Percentiles rank a stretch among this genome's conserved stretches.
Conservation (phyloP, 2,329 filamentous ascomycete genomes). For the Harringtonia aguacate region DNA sequence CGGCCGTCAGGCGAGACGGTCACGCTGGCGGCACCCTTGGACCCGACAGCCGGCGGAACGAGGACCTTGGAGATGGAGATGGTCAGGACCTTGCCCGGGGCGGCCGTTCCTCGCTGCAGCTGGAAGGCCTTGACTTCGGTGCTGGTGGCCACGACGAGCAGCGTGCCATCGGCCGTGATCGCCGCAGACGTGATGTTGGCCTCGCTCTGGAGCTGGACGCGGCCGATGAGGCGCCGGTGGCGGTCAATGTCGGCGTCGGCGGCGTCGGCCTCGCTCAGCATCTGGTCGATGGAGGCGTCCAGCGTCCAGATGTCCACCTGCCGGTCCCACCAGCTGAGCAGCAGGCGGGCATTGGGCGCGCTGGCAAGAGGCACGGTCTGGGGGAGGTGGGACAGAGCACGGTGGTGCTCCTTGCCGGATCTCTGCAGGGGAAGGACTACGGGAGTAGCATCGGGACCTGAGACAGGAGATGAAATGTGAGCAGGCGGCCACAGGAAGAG, state of each 20-base stretch:
- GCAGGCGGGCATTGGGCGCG: conserved; percentile 59
- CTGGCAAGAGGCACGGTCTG: conserved; percentile 65
- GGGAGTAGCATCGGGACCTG: conserved; percentile 77
- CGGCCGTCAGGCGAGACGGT: conserved; percentile 58
- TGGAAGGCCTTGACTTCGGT: conserved; percentile 70
- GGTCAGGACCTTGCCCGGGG: too few species aligned
- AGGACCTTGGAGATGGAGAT: conserved; percentile 64
- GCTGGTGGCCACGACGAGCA: conserved; percentile 67
- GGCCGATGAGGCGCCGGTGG: conserved; percentile 56
- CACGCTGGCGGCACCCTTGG: conserved; percentile 57
- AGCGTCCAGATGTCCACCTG: conserved; percentile 75
- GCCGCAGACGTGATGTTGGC: conserved; percentile 65
- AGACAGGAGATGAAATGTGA: background rate
- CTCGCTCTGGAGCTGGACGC: conserved; percentile 60
- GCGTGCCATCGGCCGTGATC: conserved; percentile 59
- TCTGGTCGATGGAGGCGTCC: conserved; percentile 31
- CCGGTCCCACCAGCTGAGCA: conserved; percentile 88
- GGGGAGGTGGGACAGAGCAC: conserved; percentile 72
- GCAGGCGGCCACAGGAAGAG: too few species aligned
- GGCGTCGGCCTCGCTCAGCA: conserved; percentile 30
- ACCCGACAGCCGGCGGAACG: conserved; percentile 44
- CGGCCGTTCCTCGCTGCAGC: conserved; percentile 27
- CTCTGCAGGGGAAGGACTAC: conserved; percentile 71
- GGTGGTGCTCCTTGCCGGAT: conserved; percentile 69
- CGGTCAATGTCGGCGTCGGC: conserved; percentile 29